Evolutionary conservation across 1,284 basidiomycete genomes (phyloP), one percentile per base, ranked within the genome.

Genomic region (Phaffia rhodozyma): DNA sequence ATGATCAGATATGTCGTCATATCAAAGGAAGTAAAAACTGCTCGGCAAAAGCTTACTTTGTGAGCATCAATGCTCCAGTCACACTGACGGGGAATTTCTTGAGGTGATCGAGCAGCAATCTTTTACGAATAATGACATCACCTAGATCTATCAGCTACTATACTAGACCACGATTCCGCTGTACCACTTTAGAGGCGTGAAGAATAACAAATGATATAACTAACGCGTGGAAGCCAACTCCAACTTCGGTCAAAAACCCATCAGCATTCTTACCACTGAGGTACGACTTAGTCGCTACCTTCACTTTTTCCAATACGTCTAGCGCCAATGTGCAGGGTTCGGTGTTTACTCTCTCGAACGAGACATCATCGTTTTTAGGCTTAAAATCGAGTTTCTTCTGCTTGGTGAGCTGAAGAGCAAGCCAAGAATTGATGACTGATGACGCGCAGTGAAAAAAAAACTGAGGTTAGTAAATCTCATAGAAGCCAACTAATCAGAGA

Each of bases 331-430:
- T 75, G 72, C 93, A 97, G 0, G 96, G 91, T 70, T 97, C 96
- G 0, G 96, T 98, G 73, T 93, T 97, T 49, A 91, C 91, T 29
- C 91, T 79, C 1, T 91, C 87, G 74, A 98, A 97, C 0, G 91
- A 92, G 30, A 93, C 75, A 70, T 97, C 92, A 72, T 98, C 94
- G 70, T 96, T 93, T 61, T 88, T 85, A 9, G 96, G 96, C 74
- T 93, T 93, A 79, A 96, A 99, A 73, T 99, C 96, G 58, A 85
- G 89, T 72, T 87, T 88, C 79, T 97, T 97, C 74, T 99, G 96
- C 75, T 92, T 96, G 21, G 83, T 82, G 48, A 99, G 83, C 18
- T 82, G 72, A 68, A 70, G 68, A 6, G 66, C 65, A 43, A 91
- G 76, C 84, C 86, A 90, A 27, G 79, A 74, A 60, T 89, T 73